These are phyloP conservation scores for Fusarium cyanostomum DNA, from an alignment of 2,329 filamentous ascomycete species.

Conservation along the genomic window DNA sequence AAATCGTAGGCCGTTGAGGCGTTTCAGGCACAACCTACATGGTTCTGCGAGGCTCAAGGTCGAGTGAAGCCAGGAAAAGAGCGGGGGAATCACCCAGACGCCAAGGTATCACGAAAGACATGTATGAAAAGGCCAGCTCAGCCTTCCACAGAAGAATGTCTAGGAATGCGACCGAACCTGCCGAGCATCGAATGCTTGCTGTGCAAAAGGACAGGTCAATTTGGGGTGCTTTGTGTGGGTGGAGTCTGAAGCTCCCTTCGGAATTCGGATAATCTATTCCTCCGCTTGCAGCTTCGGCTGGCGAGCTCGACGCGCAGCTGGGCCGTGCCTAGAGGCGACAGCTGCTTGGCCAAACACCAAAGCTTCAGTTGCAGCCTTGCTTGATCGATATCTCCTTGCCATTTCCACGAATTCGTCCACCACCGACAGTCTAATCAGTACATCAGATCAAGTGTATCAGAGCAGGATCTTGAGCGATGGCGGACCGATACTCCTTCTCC, in stretches of 20 bases:
- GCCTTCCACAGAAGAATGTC: constrained; percentile 34
- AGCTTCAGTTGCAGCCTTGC: constrained; percentile 48
- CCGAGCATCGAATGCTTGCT: constrained; percentile 37
- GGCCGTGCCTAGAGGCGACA: constrained; percentile 48
- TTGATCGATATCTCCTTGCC: constrained; percentile 38
- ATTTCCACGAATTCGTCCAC: constrained; percentile 38
- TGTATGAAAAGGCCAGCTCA: constrained; percentile 46
- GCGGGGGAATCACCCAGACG: constrained; percentile 35
- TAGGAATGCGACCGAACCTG: constrained; percentile 42
- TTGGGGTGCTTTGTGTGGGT: constrained; percentile 26
- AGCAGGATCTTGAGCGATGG: constrained; percentile 69
- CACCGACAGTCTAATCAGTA: constrained; percentile 20
- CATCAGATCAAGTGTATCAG: constrained; percentile 9
- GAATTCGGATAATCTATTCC: constrained; percentile 41
- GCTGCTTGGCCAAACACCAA: constrained; percentile 46
- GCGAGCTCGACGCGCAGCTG: constrained; percentile 52
- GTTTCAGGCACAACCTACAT: constrained; percentile 43
- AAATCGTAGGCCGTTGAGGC: constrained; percentile 30
- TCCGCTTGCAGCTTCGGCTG: constrained; percentile 40
- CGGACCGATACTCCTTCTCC: constrained; percentile 99
- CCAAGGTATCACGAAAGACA: constrained; percentile 34
- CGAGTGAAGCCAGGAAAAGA: constrained; percentile 20
- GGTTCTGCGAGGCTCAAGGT: constrained; percentile 31
- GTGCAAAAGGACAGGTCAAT: constrained; percentile 24
- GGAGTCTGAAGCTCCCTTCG: constrained; percentile 19